These are phyloP conservation scores for Niebla homalea DNA, from an alignment of 495 filamentous ascomycete species.

Conservation along the genomic window DNA sequence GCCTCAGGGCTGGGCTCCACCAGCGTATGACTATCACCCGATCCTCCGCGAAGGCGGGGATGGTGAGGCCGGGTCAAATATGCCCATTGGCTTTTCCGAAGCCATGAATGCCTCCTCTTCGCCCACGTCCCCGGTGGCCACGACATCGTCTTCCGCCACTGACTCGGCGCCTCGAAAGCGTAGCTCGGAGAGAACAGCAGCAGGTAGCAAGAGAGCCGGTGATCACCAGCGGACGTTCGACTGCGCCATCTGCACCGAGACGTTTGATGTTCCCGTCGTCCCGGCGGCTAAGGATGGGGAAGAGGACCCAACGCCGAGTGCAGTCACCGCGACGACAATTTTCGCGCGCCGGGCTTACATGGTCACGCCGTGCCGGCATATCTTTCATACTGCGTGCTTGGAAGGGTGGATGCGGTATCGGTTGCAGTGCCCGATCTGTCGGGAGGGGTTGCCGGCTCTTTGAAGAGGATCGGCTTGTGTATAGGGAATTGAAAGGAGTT, in stretches of 20 bases:
- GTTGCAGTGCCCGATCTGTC: slow-evolving; percentile 89
- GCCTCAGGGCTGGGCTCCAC: slow-evolving; percentile 55
- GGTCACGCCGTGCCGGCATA: slow-evolving; percentile 94
- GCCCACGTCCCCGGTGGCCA: slow-evolving; percentile 21
- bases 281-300: slow-evolving; percentile 36
- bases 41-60: slow-evolving; percentile 67
- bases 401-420: slow-evolving; percentile 94
- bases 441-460: slow-evolving; percentile 74
- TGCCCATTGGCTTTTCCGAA: slow-evolving; percentile 58
- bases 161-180: slow-evolving; percentile 15
- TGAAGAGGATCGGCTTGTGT: neutral
- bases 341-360: slow-evolving; percentile 76
- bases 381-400: slow-evolving; percentile 85
- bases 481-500: neutral
- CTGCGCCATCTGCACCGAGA: slow-evolving; percentile 89
- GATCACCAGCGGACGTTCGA: slow-evolving; percentile 39
- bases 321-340: slow-evolving; percentile 51
- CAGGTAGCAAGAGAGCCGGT: slow-evolving; percentile 37
- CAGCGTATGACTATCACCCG: slow-evolving; percentile 92
- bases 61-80: slow-evolving; percentile 47
- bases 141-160: slow-evolving; percentile 1
- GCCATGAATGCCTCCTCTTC: slow-evolving; percentile 19
- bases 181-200: slow-evolving; percentile 17
- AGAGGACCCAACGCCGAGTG: slow-evolving; percentile 18
- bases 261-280: slow-evolving; percentile 76